Evolutionary conservation across 768 basidiomycete genomes (phyloP).

Genomic region (Trametopsis cervina): DNA sequence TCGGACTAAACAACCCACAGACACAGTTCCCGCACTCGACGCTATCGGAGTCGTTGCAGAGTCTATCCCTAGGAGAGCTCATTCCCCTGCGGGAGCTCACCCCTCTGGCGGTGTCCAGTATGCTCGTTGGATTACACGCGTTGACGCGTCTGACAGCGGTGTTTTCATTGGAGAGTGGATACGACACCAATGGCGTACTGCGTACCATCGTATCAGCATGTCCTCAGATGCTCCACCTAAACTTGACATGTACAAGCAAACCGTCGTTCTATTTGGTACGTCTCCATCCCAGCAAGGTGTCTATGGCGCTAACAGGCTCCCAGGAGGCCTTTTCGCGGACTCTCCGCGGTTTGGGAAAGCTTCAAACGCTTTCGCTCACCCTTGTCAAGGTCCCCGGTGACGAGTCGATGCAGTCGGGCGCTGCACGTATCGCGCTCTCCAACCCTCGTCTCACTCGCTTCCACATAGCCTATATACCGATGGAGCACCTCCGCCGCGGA

Average conservation of each 20-base stretch:
- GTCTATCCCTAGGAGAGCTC: slow-evolving; percentile 57
- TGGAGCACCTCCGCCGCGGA: slow-evolving; percentile 38
- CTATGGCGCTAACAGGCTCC: too few species aligned
- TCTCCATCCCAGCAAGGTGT: too few species aligned
- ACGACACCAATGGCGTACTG: slow-evolving; percentile 65
- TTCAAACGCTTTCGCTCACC: slow-evolving; percentile 55
- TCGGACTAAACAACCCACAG: slow-evolving; percentile 7
- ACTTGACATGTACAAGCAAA: slow-evolving; percentile 59
- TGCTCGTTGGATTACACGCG: slow-evolving; percentile 49
- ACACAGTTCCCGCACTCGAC: slow-evolving; percentile 25
- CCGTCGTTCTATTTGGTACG: slow-evolving; percentile 69
- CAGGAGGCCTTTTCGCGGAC: slow-evolving; percentile 60
- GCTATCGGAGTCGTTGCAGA: slow-evolving; percentile 33
- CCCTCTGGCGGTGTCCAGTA: slow-evolving; percentile 48
- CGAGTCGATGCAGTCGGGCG: slow-evolving; percentile 49
- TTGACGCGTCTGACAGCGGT: slow-evolving; percentile 55
- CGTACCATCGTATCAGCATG: slow-evolving; percentile 61
- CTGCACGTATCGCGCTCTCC: slow-evolving; percentile 51
- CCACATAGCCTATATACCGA: slow-evolving; percentile 56
- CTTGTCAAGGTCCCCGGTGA: slow-evolving; percentile 65
- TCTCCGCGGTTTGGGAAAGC: slow-evolving; percentile 53
- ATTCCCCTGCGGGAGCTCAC: slow-evolving; percentile 64
- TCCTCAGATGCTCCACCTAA: slow-evolving; percentile 55
- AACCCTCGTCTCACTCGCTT: slow-evolving; percentile 66
- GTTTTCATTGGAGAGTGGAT: slow-evolving; percentile 61